These are phyloP conservation scores for Rubroshorea leprosula DNA, from an alignment of 345 rosid genomes.

Conservation along the genomic window DNA sequence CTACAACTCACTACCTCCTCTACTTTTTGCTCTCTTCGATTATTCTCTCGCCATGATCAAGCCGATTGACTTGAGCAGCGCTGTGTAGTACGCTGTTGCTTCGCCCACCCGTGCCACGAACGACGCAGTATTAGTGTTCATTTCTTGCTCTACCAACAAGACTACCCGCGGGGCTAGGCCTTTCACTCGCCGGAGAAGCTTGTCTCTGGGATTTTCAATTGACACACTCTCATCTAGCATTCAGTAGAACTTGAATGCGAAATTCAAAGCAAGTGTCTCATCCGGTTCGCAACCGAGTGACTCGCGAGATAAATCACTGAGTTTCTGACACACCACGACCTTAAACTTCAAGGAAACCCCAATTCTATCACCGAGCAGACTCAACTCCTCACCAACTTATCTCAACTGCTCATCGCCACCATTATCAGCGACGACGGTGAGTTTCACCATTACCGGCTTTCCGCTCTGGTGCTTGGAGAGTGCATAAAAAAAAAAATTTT, in stretches of 20 bases:
- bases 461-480: conserved; percentile 41
- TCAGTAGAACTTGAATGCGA: conserved; percentile 67
- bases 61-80: no score
- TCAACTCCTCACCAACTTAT: conserved; percentile 38
- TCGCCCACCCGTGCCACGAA: no score
- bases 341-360: no score
- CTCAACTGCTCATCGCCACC: conserved; percentile 45
- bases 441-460: conserved; percentile 34
- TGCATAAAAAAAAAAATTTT: conserved; percentile 45
- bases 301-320: no score
- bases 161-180: conserved; percentile 68
- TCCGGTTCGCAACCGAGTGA: no score
- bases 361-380: conserved; percentile 27
- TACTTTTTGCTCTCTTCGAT: no score
- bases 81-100: no score
- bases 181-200: conserved; percentile 82
- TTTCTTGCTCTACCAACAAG: conserved; percentile 65
- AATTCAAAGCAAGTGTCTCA: conserved; percentile 77
- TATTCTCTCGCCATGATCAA: no score
- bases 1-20: no score
- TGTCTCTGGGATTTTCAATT: conserved; percentile 78
- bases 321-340: no score
- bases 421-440: conserved; percentile 58
- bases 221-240: conserved; percentile 91
- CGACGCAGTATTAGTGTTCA: no score